A percentile compares a stretch with the other conserved stretches of the same genome.
These are phyloP conservation scores for Candida khao-thaluensis DNA, from an alignment of 805 yeast species.

Conservation along the genomic window DNA sequence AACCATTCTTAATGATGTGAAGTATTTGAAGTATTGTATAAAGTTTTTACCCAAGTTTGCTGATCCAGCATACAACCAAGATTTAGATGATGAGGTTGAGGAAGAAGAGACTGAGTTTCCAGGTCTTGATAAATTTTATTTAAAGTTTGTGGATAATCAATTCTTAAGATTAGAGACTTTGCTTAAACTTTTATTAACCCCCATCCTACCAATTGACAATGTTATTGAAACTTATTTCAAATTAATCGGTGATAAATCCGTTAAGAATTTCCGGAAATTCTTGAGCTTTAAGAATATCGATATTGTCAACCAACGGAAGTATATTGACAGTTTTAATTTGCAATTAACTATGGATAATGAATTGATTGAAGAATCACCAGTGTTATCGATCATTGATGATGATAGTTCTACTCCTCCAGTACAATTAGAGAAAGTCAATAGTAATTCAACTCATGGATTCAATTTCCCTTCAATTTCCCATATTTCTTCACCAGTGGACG, in stretches of 20 bases:
- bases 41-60: conserved; percentile 40
- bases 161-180: conserved; percentile 53
- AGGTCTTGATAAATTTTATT: conserved; percentile 25
- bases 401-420: conserved; percentile 9
- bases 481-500: conserved; percentile 14
- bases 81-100: conserved; percentile 19
- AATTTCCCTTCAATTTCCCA: conserved; percentile 5
- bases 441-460: conserved; percentile 5
- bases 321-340: conserved; percentile 36
- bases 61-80: conserved; percentile 34
- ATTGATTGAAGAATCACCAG: conserved; percentile 28
- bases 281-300: conserved; percentile 60
- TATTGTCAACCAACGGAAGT: conserved; percentile 25
- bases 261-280: conserved; percentile 62
- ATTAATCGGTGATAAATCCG: conserved; percentile 62
- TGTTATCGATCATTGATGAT: conserved; percentile 33
- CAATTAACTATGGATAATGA: conserved; percentile 29
- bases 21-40: conserved; percentile 58
- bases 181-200: conserved; percentile 66
- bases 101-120: not conserved
- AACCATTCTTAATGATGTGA: conserved; percentile 74
- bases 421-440: conserved; percentile 1
- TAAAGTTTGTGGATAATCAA: conserved; percentile 44
- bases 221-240: conserved; percentile 65
- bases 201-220: conserved; percentile 57